Evolutionary conservation across 2,329 filamentous ascomycete species (phyloP).

Genomic region (Penicillium verrucosum): DNA sequence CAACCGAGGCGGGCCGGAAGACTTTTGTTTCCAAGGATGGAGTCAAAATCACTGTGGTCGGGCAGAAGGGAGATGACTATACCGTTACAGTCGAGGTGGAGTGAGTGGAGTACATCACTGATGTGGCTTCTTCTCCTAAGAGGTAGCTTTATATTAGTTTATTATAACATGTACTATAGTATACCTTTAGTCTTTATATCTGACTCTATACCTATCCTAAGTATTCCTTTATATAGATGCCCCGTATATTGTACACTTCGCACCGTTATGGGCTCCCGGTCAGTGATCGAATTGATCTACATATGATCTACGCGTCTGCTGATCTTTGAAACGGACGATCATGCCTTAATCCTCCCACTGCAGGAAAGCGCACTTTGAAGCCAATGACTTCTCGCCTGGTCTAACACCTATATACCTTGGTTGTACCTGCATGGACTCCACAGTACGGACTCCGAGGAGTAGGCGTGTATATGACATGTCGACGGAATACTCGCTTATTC

Average conservation of each 20-base stretch:
- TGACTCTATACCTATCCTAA: background rate
- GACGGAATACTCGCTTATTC: too few species aligned
- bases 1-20: background rate
- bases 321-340: background rate
- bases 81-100: background rate
- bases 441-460: background rate
- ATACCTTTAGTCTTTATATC: background rate
- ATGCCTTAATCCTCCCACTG: background rate
- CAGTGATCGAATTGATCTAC: background rate
- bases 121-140: background rate
- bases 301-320: background rate
- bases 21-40: background rate
- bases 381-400: background rate
- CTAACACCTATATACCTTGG: background rate
- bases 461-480: background rate
- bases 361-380: too few species aligned
- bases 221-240: background rate
- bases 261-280: background rate
- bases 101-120: background rate
- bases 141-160: background rate
- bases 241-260: background rate
- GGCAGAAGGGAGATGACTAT: background rate
- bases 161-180: background rate
- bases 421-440: background rate
- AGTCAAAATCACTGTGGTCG: background rate